These are phyloP conservation scores for Pyrrhoderma noxium DNA, from an alignment of 1,284 basidiomycete genomes.

Conservation along the genomic window DNA sequence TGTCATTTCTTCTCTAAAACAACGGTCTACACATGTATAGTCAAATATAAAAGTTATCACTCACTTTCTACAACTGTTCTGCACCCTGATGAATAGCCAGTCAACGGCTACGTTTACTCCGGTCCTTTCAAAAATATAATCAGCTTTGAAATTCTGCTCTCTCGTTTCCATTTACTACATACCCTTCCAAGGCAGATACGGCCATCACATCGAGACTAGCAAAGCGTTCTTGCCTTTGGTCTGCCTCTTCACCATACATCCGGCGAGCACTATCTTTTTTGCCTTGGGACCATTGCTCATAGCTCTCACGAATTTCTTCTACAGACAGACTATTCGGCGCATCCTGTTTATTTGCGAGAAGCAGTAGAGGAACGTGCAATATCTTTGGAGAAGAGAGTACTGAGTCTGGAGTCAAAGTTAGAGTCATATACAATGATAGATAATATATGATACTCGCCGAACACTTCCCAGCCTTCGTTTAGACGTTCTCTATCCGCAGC, in stretches of 20 bases:
- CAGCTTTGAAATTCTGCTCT: too few species aligned
- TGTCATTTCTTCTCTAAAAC: neutral
- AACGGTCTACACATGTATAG: neutral
- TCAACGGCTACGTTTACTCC: conserved; percentile 87
- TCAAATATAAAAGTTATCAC: neutral
- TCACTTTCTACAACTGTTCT: conserved; percentile 65
- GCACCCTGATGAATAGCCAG: conserved; percentile 89
- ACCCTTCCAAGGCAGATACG: conserved; percentile 86
- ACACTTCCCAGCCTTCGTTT: conserved; percentile 90
- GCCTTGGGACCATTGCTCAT: conserved; percentile 80
- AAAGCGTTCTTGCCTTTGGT: conserved; percentile 52
- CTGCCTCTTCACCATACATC: conserved; percentile 43
- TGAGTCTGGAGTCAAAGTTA: too few species aligned
- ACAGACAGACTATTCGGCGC: conserved; percentile 70
- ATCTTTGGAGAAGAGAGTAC: conserved; percentile 83
- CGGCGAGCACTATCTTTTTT: conserved; percentile 60
- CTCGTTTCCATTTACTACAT: too few species aligned
- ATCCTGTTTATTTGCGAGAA: conserved; percentile 93
- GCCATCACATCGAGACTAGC: conserved; percentile 90
- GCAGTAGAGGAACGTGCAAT: conserved; percentile 77
- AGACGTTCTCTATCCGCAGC: conserved; percentile 80
- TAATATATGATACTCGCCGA: conserved; percentile 50
- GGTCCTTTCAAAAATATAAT: conserved; percentile 44
- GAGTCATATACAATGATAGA: neutral
- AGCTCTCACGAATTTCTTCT: conserved; percentile 83